These are phyloP conservation scores for Conringia planisiliqua DNA, from an alignment of 345 rosid genomes.

Conservation along the genomic window DNA sequence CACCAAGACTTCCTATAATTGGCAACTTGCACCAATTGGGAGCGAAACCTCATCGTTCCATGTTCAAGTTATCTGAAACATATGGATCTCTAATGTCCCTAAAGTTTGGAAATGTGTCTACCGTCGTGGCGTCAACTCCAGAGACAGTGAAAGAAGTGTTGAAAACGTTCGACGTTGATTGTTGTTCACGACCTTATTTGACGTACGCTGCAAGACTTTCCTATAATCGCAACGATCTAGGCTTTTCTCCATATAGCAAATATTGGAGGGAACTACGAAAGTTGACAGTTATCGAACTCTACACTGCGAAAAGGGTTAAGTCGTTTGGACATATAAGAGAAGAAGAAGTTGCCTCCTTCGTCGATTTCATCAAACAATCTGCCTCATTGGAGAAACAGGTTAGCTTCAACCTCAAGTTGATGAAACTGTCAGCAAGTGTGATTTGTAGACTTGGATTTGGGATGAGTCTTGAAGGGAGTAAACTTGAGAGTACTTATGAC, in stretches of 20 bases:
- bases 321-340: slow-evolving; percentile 32
- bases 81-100: slow-evolving; percentile 48
- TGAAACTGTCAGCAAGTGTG: slow-evolving; percentile 22
- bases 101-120: slow-evolving; percentile 37
- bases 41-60: slow-evolving; percentile 32
- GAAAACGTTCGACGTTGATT: slow-evolving; percentile 30
- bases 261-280: slow-evolving; percentile 39
- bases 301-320: slow-evolving; percentile 34
- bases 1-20: slow-evolving; percentile 39
- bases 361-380: slow-evolving; percentile 15
- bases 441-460: slow-evolving; percentile 34
- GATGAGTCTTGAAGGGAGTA: slow-evolving; percentile 7
- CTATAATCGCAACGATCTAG: slow-evolving; percentile 25
- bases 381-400: slow-evolving; percentile 19
- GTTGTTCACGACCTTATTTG: slow-evolving; percentile 39
- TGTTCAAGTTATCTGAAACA: slow-evolving; percentile 31
- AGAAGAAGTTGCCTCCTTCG: slow-evolving; percentile 8
- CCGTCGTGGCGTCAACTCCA: slow-evolving; percentile 42
- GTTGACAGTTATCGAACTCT: slow-evolving; percentile 31
- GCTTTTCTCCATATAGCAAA: slow-evolving; percentile 30
- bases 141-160: slow-evolving; percentile 38
- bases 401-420: slow-evolving; percentile 17
- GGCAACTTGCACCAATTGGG: slow-evolving; percentile 49
- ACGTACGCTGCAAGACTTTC: slow-evolving; percentile 27
- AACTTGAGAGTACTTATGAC: neutral